Base-by-base conservation (phyloP, 257 asterid species). In the Marsdenia floribunda region DNA sequence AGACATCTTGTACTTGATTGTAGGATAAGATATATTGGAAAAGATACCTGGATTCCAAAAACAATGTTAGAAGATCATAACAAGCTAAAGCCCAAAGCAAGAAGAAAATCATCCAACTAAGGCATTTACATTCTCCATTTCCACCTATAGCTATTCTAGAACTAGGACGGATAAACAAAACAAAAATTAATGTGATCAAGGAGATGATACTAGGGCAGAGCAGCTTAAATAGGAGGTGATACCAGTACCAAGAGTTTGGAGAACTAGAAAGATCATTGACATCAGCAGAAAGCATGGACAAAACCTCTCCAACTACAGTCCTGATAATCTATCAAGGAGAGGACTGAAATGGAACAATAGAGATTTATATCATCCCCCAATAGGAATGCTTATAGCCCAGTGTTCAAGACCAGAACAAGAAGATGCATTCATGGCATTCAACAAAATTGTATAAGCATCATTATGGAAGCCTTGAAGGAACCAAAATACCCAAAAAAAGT, bases 11-110 rank as follows among this genome's bases (percentile, higher is more conserved):
- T 42, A 75, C 80, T 73, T 83, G 82, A 72, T 74, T 80, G 78
- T 88, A 87, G 76, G 79, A 83, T 65, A 91, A 78, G 76, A 86
- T 59, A 78, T 93, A 93, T 74, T 80, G 96, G 70, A 93, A 71
- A 82, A 93, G 83, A 84, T 87, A 93, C 76, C 98, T 93, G 88
- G 53, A 78, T 70, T 68, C 80, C 53, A 33, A 50, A 80, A 76
- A 80, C 12, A 1, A 75, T 63, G 37, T 61, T 3, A 70, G 29
- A 57, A 38, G 22, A 12, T 22, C 73, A 47, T 46, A 69, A 29
- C 40, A 47, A 69, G 55, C 6, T 22, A 69, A 47, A 69, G 58
- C 58, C 38, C 2, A 47, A 64, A 63, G 47, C 47, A 33, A 0
- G 4, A n/a, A 4, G 44, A 44, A 44, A 44, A 44, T 44, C 33